Conservation (phyloP, 1,139 yeast genomes). For the Suhomyces bribrorum region DNA sequence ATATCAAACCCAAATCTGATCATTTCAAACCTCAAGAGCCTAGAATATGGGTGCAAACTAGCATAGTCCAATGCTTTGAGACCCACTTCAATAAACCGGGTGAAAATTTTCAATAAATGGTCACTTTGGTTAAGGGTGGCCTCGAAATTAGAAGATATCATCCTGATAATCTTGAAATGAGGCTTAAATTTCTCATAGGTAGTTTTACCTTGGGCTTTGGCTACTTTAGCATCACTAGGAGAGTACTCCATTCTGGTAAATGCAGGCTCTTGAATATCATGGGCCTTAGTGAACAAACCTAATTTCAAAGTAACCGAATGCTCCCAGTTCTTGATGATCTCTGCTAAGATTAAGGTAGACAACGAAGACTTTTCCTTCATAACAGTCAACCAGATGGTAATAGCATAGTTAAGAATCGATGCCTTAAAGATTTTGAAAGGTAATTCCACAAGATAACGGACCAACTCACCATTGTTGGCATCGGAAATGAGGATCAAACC, state of each 20-base stretch:
- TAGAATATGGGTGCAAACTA: slow-evolving; percentile 79
- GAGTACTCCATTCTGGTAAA: slow-evolving; percentile 82
- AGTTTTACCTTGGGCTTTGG: slow-evolving; percentile 53
- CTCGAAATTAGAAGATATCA: slow-evolving; percentile 80
- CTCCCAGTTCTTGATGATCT: slow-evolving; percentile 71
- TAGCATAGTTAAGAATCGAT: slow-evolving; percentile 62
- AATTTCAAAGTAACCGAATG: slow-evolving; percentile 54
- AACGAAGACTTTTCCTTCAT: slow-evolving; percentile 64
- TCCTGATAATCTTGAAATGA: slow-evolving; percentile 66
- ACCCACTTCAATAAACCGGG: slow-evolving; percentile 61
- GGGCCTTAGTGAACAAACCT: slow-evolving; percentile 67
- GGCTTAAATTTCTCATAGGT: slow-evolving; percentile 64
- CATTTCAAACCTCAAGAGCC: slow-evolving; percentile 74
- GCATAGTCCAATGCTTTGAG: slow-evolving; percentile 58
- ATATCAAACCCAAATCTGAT: slow-evolving; percentile 68
- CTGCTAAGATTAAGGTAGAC: slow-evolving; percentile 64
- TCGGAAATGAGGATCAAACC: slow-evolving; percentile 51
- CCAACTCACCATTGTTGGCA: slow-evolving; percentile 50
- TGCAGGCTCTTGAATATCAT: slow-evolving; percentile 65
- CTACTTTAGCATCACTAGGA: slow-evolving; percentile 62
- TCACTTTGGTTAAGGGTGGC: slow-evolving; percentile 76
- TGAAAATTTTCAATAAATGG: slow-evolving; percentile 69
- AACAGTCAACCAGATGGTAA: slow-evolving; percentile 78
- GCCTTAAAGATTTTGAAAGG: slow-evolving; percentile 72
- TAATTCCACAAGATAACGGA: slow-evolving; percentile 61